A percentile compares a stretch with the other conserved stretches of the same genome.
These are phyloP conservation scores for Teunomyces panamensis DNA, from an alignment of 805 yeast genomes.

Conservation along the genomic window DNA sequence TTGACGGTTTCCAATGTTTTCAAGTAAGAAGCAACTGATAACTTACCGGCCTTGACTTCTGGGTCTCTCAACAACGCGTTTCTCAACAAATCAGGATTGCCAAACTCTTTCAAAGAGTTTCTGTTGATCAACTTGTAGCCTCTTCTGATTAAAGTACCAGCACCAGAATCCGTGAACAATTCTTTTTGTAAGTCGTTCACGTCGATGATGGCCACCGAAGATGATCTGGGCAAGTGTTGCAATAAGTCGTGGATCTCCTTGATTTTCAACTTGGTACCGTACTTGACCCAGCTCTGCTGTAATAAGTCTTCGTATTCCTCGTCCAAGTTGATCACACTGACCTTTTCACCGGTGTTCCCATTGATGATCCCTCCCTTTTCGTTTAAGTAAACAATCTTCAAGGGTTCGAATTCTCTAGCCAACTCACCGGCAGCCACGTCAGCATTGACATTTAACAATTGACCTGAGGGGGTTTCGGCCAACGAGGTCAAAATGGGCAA, in stretches of 20 bases:
- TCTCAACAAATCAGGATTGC: conserved; percentile 73
- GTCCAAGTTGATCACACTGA: conserved; percentile 87
- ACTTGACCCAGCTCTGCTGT: conserved; percentile 97
- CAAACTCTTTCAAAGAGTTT: conserved; percentile 65
- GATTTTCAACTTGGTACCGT: conserved; percentile 96
- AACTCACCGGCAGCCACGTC: conserved; percentile 99
- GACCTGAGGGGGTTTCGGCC: conserved; percentile 97
- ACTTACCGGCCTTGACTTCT: conserved; percentile 64
- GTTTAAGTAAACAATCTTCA: conserved; percentile 91
- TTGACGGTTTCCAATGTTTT: conserved; percentile 58
- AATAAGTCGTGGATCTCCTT: conserved; percentile 93
- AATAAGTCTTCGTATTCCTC: conserved; percentile 90
- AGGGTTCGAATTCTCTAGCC: conserved; percentile 94
- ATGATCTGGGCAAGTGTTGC: conserved; percentile 92
- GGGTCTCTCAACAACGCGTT: conserved; percentile 74
- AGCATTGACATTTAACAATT: conserved; percentile 94
- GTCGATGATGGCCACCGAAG: conserved; percentile 95
- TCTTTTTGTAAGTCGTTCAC: conserved; percentile 95
- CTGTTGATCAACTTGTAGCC: conserved; percentile 85
- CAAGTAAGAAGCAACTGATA: conserved; percentile 79
- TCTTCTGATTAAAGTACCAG: conserved; percentile 96
- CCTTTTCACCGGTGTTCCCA: conserved; percentile 87
- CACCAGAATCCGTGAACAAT: conserved; percentile 97
- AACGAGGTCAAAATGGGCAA: conserved; percentile 93
- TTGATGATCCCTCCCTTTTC: conserved; percentile 97